Conservation (phyloP, 1,284 basidiomycete species). For the Sparassis latifolia region DNA sequence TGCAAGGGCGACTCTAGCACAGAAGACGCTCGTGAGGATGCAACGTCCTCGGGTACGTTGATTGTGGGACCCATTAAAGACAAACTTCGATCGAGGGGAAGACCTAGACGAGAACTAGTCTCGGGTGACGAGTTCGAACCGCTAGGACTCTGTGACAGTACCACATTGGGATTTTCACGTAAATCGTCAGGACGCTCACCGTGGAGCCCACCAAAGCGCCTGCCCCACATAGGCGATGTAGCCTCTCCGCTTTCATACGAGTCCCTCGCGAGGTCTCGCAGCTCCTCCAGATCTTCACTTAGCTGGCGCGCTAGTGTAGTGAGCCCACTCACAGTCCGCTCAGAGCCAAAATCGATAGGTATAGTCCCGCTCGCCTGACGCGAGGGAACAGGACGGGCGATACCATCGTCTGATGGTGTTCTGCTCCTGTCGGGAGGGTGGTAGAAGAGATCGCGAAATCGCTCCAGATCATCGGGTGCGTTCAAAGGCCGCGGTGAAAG, state of each 20-base stretch:
- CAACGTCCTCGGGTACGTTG: slow-evolving; percentile 60
- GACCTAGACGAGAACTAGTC: slow-evolving; percentile 23
- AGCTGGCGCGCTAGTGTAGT: slow-evolving; percentile 58
- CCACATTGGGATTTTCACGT: slow-evolving; percentile 16
- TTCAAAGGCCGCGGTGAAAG: slow-evolving; percentile 34
- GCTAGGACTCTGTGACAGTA: slow-evolving; percentile 20
- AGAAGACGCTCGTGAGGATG: slow-evolving; percentile 50
- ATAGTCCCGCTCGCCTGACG: slow-evolving; percentile 20
- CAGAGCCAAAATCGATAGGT: slow-evolving; percentile 22
- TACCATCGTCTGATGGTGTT: slow-evolving; percentile 9
- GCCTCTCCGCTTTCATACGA: slow-evolving; percentile 11
- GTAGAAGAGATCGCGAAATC: slow-evolving; percentile 68
- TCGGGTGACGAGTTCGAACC: slow-evolving; percentile 13
- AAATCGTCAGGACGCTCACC: slow-evolving; percentile 20
- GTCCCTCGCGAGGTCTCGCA: slow-evolving; percentile 19
- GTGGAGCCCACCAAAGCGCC: slow-evolving; percentile 21
- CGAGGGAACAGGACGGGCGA: slow-evolving; percentile 16
- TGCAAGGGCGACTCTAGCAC: slow-evolving; percentile 33
- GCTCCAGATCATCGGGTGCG: slow-evolving; percentile 56
- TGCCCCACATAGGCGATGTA: slow-evolving; percentile 23
- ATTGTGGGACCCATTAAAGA: slow-evolving; percentile 22
- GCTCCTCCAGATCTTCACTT: slow-evolving; percentile 48
- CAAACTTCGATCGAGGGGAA: slow-evolving; percentile 24
- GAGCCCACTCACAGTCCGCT: slow-evolving; percentile 43
- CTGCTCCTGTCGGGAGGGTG: slow-evolving; percentile 28